Percentiles rank a stretch among this genome's conserved stretches.
Evolutionary conservation across 2,329 filamentous ascomycete species (phyloP).

Genomic region (Endothia cerciana): DNA sequence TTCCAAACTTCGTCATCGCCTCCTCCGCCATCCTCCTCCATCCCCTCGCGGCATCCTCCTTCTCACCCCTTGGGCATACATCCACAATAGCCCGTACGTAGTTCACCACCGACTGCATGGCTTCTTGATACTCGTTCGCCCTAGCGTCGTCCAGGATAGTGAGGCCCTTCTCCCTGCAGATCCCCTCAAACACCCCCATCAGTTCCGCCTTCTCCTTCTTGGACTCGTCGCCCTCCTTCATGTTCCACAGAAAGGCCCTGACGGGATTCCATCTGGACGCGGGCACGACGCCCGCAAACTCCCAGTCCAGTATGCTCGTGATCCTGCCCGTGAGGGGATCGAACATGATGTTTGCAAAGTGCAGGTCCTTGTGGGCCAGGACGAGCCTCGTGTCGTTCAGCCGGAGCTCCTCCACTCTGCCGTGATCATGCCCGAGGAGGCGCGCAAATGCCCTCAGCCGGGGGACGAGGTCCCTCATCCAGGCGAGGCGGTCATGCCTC

Average conservation of each 20-base stretch:
- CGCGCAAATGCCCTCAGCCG: slow-evolving; percentile 35
- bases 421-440: slow-evolving; percentile 10
- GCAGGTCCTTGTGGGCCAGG: slow-evolving; percentile 44
- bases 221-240: slow-evolving; percentile 30
- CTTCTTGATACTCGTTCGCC: slow-evolving; percentile 31
- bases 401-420: background rate
- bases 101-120: slow-evolving; percentile 37
- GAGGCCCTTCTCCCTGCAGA: slow-evolving; percentile 31
- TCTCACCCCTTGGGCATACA: slow-evolving; percentile 35
- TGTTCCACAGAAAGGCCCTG: slow-evolving; percentile 42
- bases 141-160: slow-evolving; percentile 28
- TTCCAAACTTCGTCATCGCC: slow-evolving; percentile 28
- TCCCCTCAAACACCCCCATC: slow-evolving; percentile 34
- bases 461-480: slow-evolving; percentile 36
- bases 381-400: slow-evolving; percentile 33
- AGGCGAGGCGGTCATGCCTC: slow-evolving; percentile 34
- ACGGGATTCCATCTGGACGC: slow-evolving; percentile 41
- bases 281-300: slow-evolving; percentile 43
- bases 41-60: slow-evolving; percentile 17
- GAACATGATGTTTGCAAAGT: slow-evolving; percentile 44
- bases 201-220: slow-evolving; percentile 34
- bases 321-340: slow-evolving; percentile 34
- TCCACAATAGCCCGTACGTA: slow-evolving; percentile 38
- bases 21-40: slow-evolving; percentile 31
- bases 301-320: slow-evolving; percentile 43